Evolutionary conservation across 495 filamentous ascomycete genomes (phyloP), one percentile per base, ranked within the genome.

Genomic region (Lophiostoma macrostomum): DNA sequence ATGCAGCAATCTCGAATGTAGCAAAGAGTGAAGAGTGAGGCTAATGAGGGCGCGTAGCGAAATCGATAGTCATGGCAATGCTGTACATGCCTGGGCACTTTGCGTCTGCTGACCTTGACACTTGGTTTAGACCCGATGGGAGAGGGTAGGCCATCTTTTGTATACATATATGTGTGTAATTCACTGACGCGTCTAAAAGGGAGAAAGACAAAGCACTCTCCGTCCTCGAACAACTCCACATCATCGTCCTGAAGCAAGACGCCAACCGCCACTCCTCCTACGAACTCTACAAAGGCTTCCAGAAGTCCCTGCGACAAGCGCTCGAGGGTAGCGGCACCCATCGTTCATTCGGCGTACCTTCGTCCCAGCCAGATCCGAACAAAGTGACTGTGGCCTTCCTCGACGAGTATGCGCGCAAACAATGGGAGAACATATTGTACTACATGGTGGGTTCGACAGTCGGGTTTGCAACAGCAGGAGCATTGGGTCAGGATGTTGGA

Each of bases 381-480:
- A 70, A 73, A 28, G 76, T 93, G 22, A 76, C 82, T 18, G 69
- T 90, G 4, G 59, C 73, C 18, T 86, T 83, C 62, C 76, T 98
- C n/a, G 94, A 98, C 57, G 74, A 81, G 23, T 96, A 90, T 70
- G 91, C 91, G 12, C 77, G 85, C 39, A 79, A 76, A 54, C 91
- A 96, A 64, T 98, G 94, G 88, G 94, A 98, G 67, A 84, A 88
- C 6, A 94, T 98, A 8, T 71, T 97, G 27, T 90, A 95, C 67
- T 98, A 91, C 65, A 91, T 98, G 70, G 93, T 98, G 25, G 84
- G 84, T 39, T 84, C 77, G 29, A 78, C 78, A 47, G 80, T 76
- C 65, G 76, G 68, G 69, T 69, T 77, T 68, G 50, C 71, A 67
- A n/a, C 54, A n/a, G 71, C 71, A 16, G 74, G 77, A 6, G 46